phyloP scores from a whole-genome alignment of 805 yeast species.

The Yamadazyma sp. region DNA sequence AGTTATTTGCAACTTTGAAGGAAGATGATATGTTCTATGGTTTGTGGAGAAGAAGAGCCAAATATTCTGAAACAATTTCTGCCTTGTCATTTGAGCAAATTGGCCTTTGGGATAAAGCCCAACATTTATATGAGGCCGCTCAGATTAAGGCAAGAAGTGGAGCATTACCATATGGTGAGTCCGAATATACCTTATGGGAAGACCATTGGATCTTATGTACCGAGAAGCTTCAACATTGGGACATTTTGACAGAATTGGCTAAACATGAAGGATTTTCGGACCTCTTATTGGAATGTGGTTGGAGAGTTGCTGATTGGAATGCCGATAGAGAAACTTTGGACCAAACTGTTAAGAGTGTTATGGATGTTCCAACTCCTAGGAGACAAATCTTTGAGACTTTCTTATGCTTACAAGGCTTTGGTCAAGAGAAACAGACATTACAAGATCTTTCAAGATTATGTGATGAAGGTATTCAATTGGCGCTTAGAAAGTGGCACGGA shows the following conservation, averaged over 20 bases:
- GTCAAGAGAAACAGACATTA: constrained; percentile 82
- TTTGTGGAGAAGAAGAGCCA: constrained; percentile 94
- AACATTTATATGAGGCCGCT: constrained; percentile 91
- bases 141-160: constrained; percentile 96
- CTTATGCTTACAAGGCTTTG: constrained; percentile 86
- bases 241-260: constrained; percentile 90
- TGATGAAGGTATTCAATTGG: constrained; percentile 94
- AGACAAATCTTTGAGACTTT: constrained; percentile 95
- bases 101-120: constrained; percentile 93
- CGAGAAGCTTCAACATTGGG: constrained; percentile 97
- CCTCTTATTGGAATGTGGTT: constrained; percentile 92
- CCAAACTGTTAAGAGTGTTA: constrained; percentile 89
- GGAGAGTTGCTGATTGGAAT: constrained; percentile 99
- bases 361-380: constrained; percentile 98
- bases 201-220: constrained; percentile 98
- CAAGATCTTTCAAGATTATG: constrained; percentile 82
- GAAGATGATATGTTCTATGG: constrained; percentile 98
- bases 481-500: constrained; percentile 89
- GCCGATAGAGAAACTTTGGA: constrained; percentile 92
- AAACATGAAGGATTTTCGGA: constrained; percentile 98
- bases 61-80: constrained; percentile 86
- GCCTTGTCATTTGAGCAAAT: constrained; percentile 93
- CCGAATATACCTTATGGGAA: constrained; percentile 96
- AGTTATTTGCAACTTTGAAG: constrained; percentile 80
- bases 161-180: constrained; percentile 89